phyloP scores from a whole-genome alignment of 2,329 filamentous ascomycete species.

The Phyllosticta citrichinensis region DNA sequence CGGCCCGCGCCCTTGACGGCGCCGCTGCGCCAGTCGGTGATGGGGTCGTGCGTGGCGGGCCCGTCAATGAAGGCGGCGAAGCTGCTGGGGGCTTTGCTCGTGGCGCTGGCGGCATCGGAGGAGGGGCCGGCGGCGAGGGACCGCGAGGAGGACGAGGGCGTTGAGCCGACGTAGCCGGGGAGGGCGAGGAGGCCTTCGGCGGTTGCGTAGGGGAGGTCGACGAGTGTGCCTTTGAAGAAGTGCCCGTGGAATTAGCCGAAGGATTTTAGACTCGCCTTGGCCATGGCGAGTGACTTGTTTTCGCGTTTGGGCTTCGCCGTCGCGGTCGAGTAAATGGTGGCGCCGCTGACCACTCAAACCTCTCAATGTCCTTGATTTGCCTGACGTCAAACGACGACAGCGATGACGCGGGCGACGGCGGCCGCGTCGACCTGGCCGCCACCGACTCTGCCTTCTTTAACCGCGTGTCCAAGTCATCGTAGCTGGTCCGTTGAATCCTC shows the following conservation, averaged over 20 bases:
- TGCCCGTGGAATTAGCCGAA: conserved; percentile 16
- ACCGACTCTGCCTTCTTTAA: not conserved
- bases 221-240: conserved; percentile 22
- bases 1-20: conserved; percentile 9
- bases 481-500: not conserved
- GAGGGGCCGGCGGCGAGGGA: too few species aligned
- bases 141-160: too few species aligned
- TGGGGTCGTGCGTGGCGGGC: conserved; percentile 18
- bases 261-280: conserved; percentile 12
- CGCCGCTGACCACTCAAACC: not conserved
- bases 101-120: conserved; percentile 24
- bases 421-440: not conserved
- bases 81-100: too few species aligned
- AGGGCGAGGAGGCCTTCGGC: conserved; percentile 27
- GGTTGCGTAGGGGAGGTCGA: conserved; percentile 29
- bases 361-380: too few species aligned
- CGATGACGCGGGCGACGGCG: too few species aligned
- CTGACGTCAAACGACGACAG: too few species aligned
- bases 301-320: not conserved
- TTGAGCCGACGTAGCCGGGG: conserved; percentile 14
- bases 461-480: not conserved
- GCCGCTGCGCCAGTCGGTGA: conserved; percentile 26
- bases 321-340: not conserved
- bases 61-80: too few species aligned
- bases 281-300: conserved; percentile 12